A percentile compares a stretch with the other conserved stretches of the same genome.
Evolutionary conservation across 768 basidiomycete genomes (phyloP).

Genomic region (Cubamyces lactineus): DNA sequence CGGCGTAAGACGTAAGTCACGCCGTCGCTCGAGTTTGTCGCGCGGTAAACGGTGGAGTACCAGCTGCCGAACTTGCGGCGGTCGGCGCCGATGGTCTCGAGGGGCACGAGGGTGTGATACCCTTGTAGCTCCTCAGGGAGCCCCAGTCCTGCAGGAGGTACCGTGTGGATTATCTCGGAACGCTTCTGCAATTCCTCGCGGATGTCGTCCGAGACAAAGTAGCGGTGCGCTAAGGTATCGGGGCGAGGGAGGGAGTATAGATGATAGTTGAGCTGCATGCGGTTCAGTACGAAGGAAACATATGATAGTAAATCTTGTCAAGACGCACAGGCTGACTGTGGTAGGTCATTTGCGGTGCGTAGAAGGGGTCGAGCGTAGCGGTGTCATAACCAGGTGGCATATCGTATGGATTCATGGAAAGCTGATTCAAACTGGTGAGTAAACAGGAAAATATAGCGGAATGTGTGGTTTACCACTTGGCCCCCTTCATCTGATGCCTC

Average conservation of each 20-base stretch:
- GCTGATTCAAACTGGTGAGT: neutral
- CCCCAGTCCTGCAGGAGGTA: conserved; percentile 47
- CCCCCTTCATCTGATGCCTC: conserved; percentile 35
- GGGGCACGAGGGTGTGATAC: conserved; percentile 84
- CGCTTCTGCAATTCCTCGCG: conserved; percentile 61
- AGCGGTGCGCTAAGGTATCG: conserved; percentile 54
- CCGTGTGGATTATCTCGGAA: conserved; percentile 46
- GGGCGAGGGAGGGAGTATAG: conserved; percentile 80
- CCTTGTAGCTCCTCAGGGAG: conserved; percentile 89
- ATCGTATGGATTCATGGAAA: conserved; percentile 24
- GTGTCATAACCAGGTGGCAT: conserved; percentile 28
- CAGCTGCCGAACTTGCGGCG: conserved; percentile 81
- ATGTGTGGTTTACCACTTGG: conserved; percentile 34
- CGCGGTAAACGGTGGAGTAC: conserved; percentile 84
- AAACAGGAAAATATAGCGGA: neutral
- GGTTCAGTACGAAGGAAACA: conserved; percentile 41
- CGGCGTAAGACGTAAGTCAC: conserved; percentile 76
- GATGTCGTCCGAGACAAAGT: conserved; percentile 85
- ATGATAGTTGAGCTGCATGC: conserved; percentile 82
- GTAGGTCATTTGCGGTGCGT: conserved; percentile 30
- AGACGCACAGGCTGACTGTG: conserved; percentile 36
- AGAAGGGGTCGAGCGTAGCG: conserved; percentile 31
- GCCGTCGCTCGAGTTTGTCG: conserved; percentile 77
- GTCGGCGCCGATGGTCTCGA: conserved; percentile 63
- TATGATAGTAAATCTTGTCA: conserved; percentile 42